Base-by-base conservation (phyloP, 768 basidiomycete species). In the Suillus ampliporus region DNA sequence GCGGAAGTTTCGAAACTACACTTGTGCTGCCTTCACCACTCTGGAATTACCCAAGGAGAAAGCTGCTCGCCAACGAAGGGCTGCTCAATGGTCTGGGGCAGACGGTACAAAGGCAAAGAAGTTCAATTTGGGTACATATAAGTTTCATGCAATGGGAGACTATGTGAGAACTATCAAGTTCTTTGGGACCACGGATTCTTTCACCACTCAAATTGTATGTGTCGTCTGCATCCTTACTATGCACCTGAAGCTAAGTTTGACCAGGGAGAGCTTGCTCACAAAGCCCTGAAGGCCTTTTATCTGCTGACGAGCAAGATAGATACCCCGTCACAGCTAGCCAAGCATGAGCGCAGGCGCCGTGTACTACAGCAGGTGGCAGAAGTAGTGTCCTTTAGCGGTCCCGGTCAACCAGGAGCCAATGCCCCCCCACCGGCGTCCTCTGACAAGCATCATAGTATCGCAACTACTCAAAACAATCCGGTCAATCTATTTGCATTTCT, bases 21-120 rank as follows among this genome's bases (percentile, higher is more conserved):
- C 73, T 0, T 77, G 76, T 57, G n/a, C 63, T 0, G 58, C 46
- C 0, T 78, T 69, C 54, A 28, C 69, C 2, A 79, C 78, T 0
- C n/a, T 61, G 0, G 79, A 82, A 44, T 68, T 84, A 15, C 81
- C 80, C 0, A 58, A 60, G 2, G 83, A 86, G 57, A 67, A 64
- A 5, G 71, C 66, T 2, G 76, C 79, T 6, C 76, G 77, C 0
- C 57, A 64, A 0, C 65, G 74, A 5, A 23, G 40, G 15, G 38
- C 38, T 38, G 38, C 38, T 38, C 2, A 38, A 38, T 4, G 3
- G 3, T 38, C 13, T 38, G 13, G 1, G 6, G 6, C 15, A 14
- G 5, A 38, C 3, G 13, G 38, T 5, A 14, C 19, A 3, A 34
- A 13, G 11, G 6, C 31, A 71, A 69, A 61, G 60, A 21, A 37